Conservation (phyloP, 2,329 filamentous ascomycete genomes). For the Neonectria magnoliae region DNA sequence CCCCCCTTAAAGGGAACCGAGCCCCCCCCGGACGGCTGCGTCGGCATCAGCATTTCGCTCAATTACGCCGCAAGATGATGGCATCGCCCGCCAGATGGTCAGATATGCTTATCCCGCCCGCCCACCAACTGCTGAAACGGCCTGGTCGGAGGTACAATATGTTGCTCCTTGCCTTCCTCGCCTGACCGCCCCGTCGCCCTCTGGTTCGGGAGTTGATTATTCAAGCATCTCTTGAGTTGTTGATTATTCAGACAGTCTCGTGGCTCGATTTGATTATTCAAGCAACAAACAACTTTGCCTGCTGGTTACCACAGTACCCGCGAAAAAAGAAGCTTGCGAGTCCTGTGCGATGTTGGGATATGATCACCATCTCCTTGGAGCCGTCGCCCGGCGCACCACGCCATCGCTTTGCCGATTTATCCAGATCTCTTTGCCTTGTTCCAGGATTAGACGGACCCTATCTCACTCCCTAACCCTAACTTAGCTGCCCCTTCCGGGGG, state of each 20-base stretch:
- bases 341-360: constrained; percentile 9
- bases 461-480: constrained; percentile 28
- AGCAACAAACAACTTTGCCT: background rate
- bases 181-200: background rate
- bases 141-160: constrained; percentile 12
- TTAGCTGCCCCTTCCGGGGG: constrained; percentile 4
- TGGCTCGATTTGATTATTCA: background rate
- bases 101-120: constrained; percentile 44
- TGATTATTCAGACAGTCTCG: too few species aligned
- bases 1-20: constrained; percentile 2
- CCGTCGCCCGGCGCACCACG: constrained; percentile 35
- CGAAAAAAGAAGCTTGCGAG: constrained; percentile 13
- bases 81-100: constrained; percentile 40
- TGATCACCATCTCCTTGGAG: constrained; percentile 20
- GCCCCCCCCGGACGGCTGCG: constrained; percentile 40
- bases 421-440: constrained; percentile 37
- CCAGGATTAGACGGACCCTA: constrained; percentile 26
- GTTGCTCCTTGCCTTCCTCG: background rate
- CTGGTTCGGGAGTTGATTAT: too few species aligned
- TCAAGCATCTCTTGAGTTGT: too few species aligned
- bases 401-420: constrained; percentile 42
- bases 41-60: constrained; percentile 42
- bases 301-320: background rate
- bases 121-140: constrained; percentile 26
- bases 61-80: constrained; percentile 40